Evolutionary conservation across 2,329 filamentous ascomycete genomes (phyloP), one percentile per base, ranked within the genome.

Genomic region (Phialophora macrospora): DNA sequence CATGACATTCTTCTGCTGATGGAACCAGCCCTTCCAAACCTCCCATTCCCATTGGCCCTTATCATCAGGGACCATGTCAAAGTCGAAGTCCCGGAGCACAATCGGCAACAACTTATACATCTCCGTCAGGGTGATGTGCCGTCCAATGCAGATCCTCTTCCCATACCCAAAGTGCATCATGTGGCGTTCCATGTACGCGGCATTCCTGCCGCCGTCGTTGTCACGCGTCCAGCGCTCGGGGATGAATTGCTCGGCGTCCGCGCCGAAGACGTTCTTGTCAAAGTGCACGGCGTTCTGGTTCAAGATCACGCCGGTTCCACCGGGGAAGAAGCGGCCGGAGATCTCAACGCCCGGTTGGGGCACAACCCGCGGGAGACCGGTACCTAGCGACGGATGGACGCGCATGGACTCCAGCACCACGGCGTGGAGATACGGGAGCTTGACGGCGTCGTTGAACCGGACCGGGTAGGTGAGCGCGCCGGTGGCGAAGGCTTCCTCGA

Each of bases 331-430:
- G 17, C 71, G 68, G 63, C 74, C 72, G 28, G 73, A 73, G 65
- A 78, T 68, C 28, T 71, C 72, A 6, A 80, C 70, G 0, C 82
- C 80, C 4, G 70, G 73, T 0, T 70, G 52, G 0, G 83, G 84
- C 0, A 82, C 84, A 0, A 82, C 72, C 1, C 85, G 81, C 71
- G 85, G 82, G 17, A 85, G 80, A 0, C 80, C 72, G 68, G 84
- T 77, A 9, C 77, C 80, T 2, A 85, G 76, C 1, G 77, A 78
- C 0, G 84, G 83, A 67, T 84, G 81, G 11, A 84, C 73, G 2
- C 84, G 79, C 68, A 82, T 74, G 0, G 80, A 76, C 72, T 88
- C 85, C 22, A 80, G 81, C 22, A 87, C 77, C 2, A 84, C 80
- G 2, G 84, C 84, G 51, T 82, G 77, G 9, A 87, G 78, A 70